Base-by-base conservation (phyloP, 148 eudicot genomes). In the Talinum fruticosum region DNA sequence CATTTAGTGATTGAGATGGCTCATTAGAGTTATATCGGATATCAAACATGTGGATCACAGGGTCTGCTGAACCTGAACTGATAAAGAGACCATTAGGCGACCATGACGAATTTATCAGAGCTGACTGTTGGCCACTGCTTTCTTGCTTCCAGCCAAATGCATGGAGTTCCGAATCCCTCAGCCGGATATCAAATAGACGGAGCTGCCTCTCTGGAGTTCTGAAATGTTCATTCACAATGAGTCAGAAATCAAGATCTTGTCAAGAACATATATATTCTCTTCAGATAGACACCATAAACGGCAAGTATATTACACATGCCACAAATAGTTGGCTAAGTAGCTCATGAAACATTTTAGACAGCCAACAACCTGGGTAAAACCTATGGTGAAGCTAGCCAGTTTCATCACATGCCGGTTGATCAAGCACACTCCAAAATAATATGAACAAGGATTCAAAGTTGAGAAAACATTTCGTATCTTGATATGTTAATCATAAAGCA, bases 111-210 rank as follows among this genome's bases (percentile, higher is more conserved):
- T 90, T 96, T 71, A 96, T 91, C 76, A 96, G 80, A 74, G 99
- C 99, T 0, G 99, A 96, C 64, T 91, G 99, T 8, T 97, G 91
- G 66, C 93, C 99, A 34, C 99, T 96, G 79, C 92, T 90, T 84
- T 91, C 97, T 87, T 95, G 99, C 79, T 88, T 91, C 97, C 97
- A 96, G 16, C 99, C 99, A 71, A 91, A 90, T 32, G 89, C 78
- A 66, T 96, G 99, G 62, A 93, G 78, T 80, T 93, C 99, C 62
- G 86, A 79, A 66, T 87, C 83, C 78, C 95, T 86, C 79, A 89
- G 41, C 80, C 99, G 83, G 37, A 90, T 85, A 74, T 96, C 99
- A 76, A 79, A 93, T 74, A 96, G 73, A 7, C 97, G 89, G 71
- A 96, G 97, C 86, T 96, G 99, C 83, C 83, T 85, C 83, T 83